Percentiles rank a stretch among this genome's conserved stretches.
phyloP scores from a whole-genome alignment of 306 rosid genomes.

The Quillaja saponaria region DNA sequence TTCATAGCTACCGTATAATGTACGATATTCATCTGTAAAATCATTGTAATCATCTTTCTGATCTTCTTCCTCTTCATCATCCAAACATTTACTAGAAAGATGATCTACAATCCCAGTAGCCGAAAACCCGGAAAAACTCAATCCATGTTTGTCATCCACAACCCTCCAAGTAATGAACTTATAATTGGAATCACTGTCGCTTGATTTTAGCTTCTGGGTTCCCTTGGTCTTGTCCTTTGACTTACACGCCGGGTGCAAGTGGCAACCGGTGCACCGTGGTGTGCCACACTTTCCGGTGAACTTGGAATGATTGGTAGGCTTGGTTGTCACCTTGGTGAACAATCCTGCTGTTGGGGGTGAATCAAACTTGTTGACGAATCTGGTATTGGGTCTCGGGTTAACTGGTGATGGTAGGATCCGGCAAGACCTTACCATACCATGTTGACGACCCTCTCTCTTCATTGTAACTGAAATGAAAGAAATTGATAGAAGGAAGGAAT shows the following conservation, averaged over 20 bases:
- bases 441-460: slow-evolving; percentile 89
- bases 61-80: slow-evolving; percentile 24
- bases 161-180: slow-evolving; percentile 41
- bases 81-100: background rate
- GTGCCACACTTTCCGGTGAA: slow-evolving; percentile 65
- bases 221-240: slow-evolving; percentile 66
- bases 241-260: slow-evolving; percentile 53
- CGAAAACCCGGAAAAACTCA: slow-evolving; percentile 28
- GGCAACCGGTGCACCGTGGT: slow-evolving; percentile 47
- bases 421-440: slow-evolving; percentile 65
- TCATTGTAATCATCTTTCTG: slow-evolving; percentile 17
- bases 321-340: slow-evolving; percentile 58
- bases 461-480: slow-evolving; percentile 33
- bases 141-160: slow-evolving; percentile 14
- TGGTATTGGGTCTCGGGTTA: slow-evolving; percentile 48
- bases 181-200: slow-evolving; percentile 26
- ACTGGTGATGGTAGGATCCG: slow-evolving; percentile 43
- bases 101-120: slow-evolving; percentile 47
- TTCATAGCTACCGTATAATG: background rate
- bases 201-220: slow-evolving; percentile 39
- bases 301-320: slow-evolving; percentile 78
- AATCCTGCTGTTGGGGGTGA: slow-evolving; percentile 56
- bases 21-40: background rate
- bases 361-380: slow-evolving; percentile 37
- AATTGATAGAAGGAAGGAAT: background rate